Percentiles rank a stretch among this genome's conserved stretches.
phyloP scores from a whole-genome alignment of 1,284 basidiomycete genomes.

The Vanrija pseudolonga region DNA sequence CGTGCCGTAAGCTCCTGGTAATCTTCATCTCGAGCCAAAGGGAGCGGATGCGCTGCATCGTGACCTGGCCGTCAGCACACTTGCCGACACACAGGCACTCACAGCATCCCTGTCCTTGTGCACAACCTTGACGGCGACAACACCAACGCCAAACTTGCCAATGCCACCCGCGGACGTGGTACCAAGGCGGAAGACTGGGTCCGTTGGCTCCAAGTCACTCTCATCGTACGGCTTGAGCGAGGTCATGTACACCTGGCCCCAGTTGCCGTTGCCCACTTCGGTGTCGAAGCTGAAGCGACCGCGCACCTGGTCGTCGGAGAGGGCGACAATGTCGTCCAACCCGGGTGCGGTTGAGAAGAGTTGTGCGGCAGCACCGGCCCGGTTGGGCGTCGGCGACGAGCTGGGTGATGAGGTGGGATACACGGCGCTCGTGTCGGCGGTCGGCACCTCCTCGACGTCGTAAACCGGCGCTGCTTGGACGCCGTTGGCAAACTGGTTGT shows the following conservation, averaged over 20 bases:
- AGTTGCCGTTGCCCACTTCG: slow-evolving; percentile 48
- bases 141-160: slow-evolving; percentile 42
- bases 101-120: slow-evolving; percentile 66
- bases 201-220: neutral
- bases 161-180: slow-evolving; percentile 23
- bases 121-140: slow-evolving; percentile 84
- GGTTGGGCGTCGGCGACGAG: neutral
- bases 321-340: slow-evolving; percentile 1
- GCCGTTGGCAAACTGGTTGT: slow-evolving; percentile 3
- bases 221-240: slow-evolving; percentile 14
- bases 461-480: slow-evolving; percentile 7
- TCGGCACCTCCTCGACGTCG: no score
- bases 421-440: no score
- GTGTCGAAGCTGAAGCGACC: slow-evolving; percentile 36
- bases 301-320: slow-evolving; percentile 40
- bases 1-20: slow-evolving; percentile 69
- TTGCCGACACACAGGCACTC: slow-evolving; percentile 7
- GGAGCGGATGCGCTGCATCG: slow-evolving; percentile 64
- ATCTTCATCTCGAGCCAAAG: slow-evolving; percentile 96
- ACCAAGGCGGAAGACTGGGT: slow-evolving; percentile 18
- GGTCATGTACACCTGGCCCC: slow-evolving; percentile 47
- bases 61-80: slow-evolving; percentile 3
- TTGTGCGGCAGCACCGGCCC: neutral
- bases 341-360: slow-evolving; percentile 1
- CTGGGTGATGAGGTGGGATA: neutral